Conservation (phyloP, 805 yeast genomes). For the Sugiyamaella lignohabitans region DNA sequence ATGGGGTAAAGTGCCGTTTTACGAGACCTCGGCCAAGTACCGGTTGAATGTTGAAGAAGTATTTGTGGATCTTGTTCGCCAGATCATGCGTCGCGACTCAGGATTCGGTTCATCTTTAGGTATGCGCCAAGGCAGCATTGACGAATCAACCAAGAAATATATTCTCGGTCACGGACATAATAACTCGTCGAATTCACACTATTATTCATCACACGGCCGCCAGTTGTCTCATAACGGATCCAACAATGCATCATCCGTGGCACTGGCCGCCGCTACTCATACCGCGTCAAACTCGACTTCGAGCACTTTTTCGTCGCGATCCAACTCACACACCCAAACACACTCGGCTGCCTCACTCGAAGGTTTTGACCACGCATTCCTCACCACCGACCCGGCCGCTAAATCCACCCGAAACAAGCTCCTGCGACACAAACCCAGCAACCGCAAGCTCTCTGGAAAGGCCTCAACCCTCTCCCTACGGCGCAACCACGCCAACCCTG, state of each 20-base stretch:
- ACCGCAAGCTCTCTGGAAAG: constrained; percentile 5
- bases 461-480: constrained; percentile 9
- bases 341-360: background rate
- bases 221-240: background rate
- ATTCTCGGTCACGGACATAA: constrained; percentile 7
- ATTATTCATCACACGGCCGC: background rate
- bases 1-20: constrained; percentile 88
- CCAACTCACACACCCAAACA: background rate
- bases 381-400: background rate
- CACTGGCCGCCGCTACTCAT: background rate
- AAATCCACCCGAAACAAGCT: constrained; percentile 1
- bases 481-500: constrained; percentile 3
- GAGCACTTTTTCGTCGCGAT: background rate
- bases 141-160: constrained; percentile 6
- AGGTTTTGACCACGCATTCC: background rate
- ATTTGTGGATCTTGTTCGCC: constrained; percentile 81
- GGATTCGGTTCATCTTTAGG: constrained; percentile 14
- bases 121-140: constrained; percentile 1
- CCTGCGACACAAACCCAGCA: constrained; percentile 5
- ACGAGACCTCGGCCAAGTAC: constrained; percentile 89
- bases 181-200: background rate
- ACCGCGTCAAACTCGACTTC: background rate
- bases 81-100: constrained; percentile 70
- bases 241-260: constrained; percentile 3
- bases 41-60: constrained; percentile 87